phyloP scores from a whole-genome alignment of 2,329 filamentous ascomycete genomes.

The Botrytis porri region DNA sequence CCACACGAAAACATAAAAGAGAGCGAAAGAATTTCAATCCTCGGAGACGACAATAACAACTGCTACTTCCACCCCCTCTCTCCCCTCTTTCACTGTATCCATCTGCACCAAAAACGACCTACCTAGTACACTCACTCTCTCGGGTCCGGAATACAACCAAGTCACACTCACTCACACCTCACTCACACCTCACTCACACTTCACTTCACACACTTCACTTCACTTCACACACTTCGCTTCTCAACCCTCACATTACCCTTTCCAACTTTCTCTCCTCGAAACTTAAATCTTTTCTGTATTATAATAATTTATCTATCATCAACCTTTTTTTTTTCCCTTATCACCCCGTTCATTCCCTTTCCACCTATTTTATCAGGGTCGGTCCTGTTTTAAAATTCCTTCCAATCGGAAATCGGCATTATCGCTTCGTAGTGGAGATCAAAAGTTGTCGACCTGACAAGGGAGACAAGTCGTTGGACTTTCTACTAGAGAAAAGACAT shows the following conservation, averaged over 20 bases:
- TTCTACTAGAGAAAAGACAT: constrained; percentile 13
- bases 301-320: background rate
- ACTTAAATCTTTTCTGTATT: background rate
- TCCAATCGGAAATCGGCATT: constrained; percentile 23
- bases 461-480: constrained; percentile 15
- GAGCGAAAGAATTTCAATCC: background rate
- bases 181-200: background rate
- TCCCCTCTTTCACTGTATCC: background rate
- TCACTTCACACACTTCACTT: background rate
- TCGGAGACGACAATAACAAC: background rate
- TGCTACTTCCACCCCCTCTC: background rate
- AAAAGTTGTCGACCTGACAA: constrained; percentile 20
- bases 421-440: constrained; percentile 20
- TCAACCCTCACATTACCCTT: background rate
- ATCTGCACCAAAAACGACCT: background rate
- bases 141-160: background rate
- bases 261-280: background rate
- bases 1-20: background rate
- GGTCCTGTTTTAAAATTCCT: constrained; percentile 12
- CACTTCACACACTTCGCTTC: background rate
- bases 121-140: background rate
- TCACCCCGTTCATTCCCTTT: background rate
- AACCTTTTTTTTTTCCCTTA: background rate
- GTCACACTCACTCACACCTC: background rate
- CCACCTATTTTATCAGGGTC: constrained; percentile 11